Evolutionary conservation across 2,329 filamentous ascomycete genomes (phyloP), one percentile per base, ranked within the genome.

Genomic region (Zymoseptoria ardabiliae): DNA sequence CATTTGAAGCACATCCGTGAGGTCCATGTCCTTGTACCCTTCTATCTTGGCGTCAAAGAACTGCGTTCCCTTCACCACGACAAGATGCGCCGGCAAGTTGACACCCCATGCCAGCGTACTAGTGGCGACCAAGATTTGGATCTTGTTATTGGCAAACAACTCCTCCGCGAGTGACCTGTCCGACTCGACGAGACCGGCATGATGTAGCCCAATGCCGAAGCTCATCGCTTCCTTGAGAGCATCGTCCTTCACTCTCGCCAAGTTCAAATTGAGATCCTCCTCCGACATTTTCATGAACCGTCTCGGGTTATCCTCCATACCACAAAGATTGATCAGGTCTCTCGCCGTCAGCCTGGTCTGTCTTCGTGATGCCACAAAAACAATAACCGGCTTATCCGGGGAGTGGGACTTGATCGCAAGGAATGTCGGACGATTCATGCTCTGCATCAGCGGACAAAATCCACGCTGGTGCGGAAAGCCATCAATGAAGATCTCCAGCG

Each of bases 1-100:
- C 94, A 99, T 99, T 76, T 99, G 94, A 62, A 99, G 78, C 30
- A 99, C 94, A 75, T 99, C 94, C 0, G 94, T 99, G 60, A 99
- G 78, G 72, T 99, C 94, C 95, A 99, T 99, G 74, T 99, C 95
- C 71, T 90, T 94, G 77, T 99, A 99, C 0, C 89, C 93, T 77
- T 97, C 94, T 4, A 90, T 94, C 76, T 99, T 99, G 48, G 94
- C 94, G 69, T 99, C 94, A 72, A 95, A 99, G 77, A 90, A 99
- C 70, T 99, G 95, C 0, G 94, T 99, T 57, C 94, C 94, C 74
- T 99, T 99, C 61, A 99, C 95, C 1, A 99, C 90, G 2, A 99
- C 94, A 4, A 99, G 81, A 76, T 99, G 95, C 1, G 95, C 94
- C 0, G 95, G 95, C 69, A 99, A 79, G 72, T 99, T 99, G 69